Conservation (phyloP, 2,329 filamentous ascomycete species). For the Aspergillus pseudoterreus region DNA sequence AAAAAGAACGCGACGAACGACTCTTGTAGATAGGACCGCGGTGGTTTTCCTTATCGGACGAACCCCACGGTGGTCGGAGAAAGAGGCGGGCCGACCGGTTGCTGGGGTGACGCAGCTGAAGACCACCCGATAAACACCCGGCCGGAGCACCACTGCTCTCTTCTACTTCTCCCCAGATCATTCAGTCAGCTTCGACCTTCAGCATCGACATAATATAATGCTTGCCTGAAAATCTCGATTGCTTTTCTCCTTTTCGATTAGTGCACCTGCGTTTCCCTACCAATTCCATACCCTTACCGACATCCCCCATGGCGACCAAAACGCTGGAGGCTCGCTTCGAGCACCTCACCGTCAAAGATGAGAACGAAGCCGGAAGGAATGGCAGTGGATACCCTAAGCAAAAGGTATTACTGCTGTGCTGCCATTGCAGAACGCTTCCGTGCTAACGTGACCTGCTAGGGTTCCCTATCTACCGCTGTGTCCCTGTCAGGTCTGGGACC, state of each 20-base stretch:
- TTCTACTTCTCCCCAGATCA: slow-evolving; percentile 7
- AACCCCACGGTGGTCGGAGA: slow-evolving; percentile 30
- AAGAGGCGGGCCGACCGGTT: slow-evolving; percentile 30
- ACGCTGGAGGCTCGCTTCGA: slow-evolving; percentile 84
- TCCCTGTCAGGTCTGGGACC: slow-evolving; percentile 47
- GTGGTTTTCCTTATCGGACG: neutral
- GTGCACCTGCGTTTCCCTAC: slow-evolving; percentile 4
- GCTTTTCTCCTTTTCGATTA: neutral
- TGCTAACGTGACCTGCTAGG: slow-evolving; percentile 31
- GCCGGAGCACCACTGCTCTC: slow-evolving; percentile 8
- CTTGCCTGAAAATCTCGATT: slow-evolving; percentile 3
- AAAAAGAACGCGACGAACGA: neutral
- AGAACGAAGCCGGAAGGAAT: slow-evolving; percentile 65
- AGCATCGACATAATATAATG: slow-evolving; percentile 7
- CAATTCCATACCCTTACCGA: slow-evolving; percentile 4
- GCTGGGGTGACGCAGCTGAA: slow-evolving; percentile 20
- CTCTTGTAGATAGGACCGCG: neutral
- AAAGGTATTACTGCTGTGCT: slow-evolving; percentile 58
- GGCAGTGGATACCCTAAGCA: slow-evolving; percentile 62
- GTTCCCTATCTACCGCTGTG: slow-evolving; percentile 45
- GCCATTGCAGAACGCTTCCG: neutral
- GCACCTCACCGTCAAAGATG: slow-evolving; percentile 83
- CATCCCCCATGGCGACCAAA: slow-evolving; percentile 63
- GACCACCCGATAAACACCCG: slow-evolving; percentile 16
- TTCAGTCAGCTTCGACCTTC: neutral